Base-by-base conservation (phyloP, 805 yeast genomes). In the Limtongozyma cylindracea region DNA sequence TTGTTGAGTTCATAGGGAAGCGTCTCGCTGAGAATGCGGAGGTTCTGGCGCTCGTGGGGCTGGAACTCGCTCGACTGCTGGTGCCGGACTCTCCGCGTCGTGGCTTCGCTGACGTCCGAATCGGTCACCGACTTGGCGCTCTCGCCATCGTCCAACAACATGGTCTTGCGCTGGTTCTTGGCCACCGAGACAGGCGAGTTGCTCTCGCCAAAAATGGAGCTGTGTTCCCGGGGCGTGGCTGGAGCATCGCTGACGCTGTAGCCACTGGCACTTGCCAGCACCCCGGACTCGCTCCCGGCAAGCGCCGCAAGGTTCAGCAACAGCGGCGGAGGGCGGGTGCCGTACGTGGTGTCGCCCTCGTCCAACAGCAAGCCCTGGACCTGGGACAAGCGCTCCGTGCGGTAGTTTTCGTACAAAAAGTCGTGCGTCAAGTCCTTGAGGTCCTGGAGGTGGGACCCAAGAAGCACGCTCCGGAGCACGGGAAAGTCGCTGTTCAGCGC, bases 391-490 rank as follows among this genome's bases (percentile, higher is more conserved):
- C 72, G 57, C 37, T 72, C 82, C 11, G 88, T 69, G 47, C 92
- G 61, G 39, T 72, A 73, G 26, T 68, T 65, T 38, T 73, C 91
- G 42, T 73, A 73, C 24, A 73, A 45, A 43, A 65, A 53, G 32
- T 66, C 74, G 33, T 71, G 78, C 14, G 91, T 76, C 27, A 72
- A 51, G 35, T 74, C 91, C 45, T 73, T 72, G 36, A 73, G 61
- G 35, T 73, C 88, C 38, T 67, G 72, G 31, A 74, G 49, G 39
- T 77, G 91, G n/a, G 82, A 61, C 5, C 91, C 91, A 36, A 76
- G 61, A 19, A 76, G 40, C 3, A 73, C 84, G 21, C 69, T 58
- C 29, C 70, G 65, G 34, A 76, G 47, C 10, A 60, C 38, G 6
- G 64, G 43, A 38, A 64, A 63, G 34, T 64, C 72, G 18, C 61